Evolutionary conservation across 2,329 filamentous ascomycete species (phyloP).

Genomic region (Penicillium capsulatum): DNA sequence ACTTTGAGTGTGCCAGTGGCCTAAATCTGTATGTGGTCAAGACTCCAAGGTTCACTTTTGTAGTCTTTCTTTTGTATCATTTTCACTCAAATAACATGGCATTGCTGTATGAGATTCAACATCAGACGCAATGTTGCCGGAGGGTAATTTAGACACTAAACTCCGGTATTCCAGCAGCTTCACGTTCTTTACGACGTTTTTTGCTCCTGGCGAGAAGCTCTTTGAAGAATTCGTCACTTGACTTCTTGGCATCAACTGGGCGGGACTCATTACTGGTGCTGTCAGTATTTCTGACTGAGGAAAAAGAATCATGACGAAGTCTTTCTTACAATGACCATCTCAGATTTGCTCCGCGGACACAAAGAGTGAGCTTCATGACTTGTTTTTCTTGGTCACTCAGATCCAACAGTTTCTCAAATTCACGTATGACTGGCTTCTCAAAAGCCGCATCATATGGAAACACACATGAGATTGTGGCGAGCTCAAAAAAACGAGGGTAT

Average conservation of each 20-base stretch:
- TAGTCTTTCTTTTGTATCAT: background rate
- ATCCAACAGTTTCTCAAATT: slow-evolving; percentile 2
- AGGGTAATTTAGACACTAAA: background rate
- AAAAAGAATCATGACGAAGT: background rate
- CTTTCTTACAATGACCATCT: slow-evolving; percentile 9
- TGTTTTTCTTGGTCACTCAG: slow-evolving; percentile 4
- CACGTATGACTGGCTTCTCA: slow-evolving; percentile 1
- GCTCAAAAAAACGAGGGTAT: slow-evolving; percentile 7
- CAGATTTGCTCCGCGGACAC: slow-evolving; percentile 6
- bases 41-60: background rate
- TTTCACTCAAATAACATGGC: background rate
- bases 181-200: background rate
- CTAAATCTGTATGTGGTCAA: too few species aligned
- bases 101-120: background rate
- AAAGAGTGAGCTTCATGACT: slow-evolving; percentile 5
- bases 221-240: background rate
- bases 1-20: too few species aligned
- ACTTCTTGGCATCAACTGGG: background rate
- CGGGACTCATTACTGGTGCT: background rate
- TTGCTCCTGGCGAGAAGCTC: background rate
- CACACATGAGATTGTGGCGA: slow-evolving; percentile 4
- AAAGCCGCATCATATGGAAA: slow-evolving; percentile 2
- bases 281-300: background rate
- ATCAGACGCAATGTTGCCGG: background rate
- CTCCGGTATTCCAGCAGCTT: background rate